phyloP scores from a whole-genome alignment of 2,329 filamentous ascomycete genomes.

The Cytospora paraplurivora region DNA sequence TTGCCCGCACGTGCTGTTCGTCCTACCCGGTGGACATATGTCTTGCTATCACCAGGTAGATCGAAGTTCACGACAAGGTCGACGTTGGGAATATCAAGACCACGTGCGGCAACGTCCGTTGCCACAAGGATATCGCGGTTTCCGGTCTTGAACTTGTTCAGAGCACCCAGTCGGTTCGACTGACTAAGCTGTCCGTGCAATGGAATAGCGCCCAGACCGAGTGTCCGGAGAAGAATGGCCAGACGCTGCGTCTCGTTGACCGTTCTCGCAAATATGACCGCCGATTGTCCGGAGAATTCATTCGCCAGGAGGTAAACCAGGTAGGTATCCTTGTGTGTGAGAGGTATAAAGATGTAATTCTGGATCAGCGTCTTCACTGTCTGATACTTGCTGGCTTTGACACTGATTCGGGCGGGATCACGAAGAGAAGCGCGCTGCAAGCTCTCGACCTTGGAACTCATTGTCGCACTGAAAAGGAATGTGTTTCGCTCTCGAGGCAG shows the following conservation, averaged over 20 bases:
- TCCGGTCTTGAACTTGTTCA: constrained; percentile 85
- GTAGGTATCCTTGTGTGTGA: constrained; percentile 86
- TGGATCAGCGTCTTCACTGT: constrained; percentile 89
- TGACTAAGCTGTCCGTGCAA: constrained; percentile 92
- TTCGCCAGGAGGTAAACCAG: constrained; percentile 78
- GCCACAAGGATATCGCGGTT: constrained; percentile 86
- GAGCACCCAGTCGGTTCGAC: constrained; percentile 78
- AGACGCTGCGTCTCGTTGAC: constrained; percentile 88
- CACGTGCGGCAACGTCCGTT: constrained; percentile 90
- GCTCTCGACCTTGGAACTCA: constrained; percentile 90
- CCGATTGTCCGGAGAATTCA: constrained; percentile 81
- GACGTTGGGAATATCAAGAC: constrained; percentile 90
- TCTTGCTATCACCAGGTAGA: constrained; percentile 81
- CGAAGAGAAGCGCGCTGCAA: constrained; percentile 86
- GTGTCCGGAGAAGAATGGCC: constrained; percentile 76
- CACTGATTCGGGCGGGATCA: constrained; percentile 80
- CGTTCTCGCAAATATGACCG: constrained; percentile 89
- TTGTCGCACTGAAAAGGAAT: constrained; percentile 91
- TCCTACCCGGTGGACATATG: constrained; percentile 87
- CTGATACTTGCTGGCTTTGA: constrained; percentile 83
- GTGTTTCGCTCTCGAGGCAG: constrained; percentile 77
- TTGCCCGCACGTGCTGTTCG: constrained; percentile 87
- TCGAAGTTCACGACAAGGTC: constrained; percentile 64
- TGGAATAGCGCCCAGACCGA: constrained; percentile 89
- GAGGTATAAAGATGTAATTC: constrained; percentile 82